Base-by-base conservation (phyloP, 176 grass and related monocot genomes). In the Bolboschoenus planiculmis region DNA sequence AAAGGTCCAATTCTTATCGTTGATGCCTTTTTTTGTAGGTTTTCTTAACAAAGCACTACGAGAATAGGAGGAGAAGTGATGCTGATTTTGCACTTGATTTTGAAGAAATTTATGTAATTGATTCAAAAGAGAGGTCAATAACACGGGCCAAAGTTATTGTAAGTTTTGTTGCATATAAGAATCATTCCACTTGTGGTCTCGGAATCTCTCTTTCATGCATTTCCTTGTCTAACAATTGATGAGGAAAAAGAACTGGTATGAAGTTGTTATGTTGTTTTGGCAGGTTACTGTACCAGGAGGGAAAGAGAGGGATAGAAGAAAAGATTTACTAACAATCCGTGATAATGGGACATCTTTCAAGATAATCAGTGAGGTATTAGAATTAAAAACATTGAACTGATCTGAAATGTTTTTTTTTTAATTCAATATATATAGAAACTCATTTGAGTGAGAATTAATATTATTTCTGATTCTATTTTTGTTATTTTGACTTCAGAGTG, bases 41-140 rank as follows among this genome's bases (percentile, higher is more conserved):
- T 84, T 98, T 98, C 86, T 87, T 98, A 80, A 98, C 89, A 24
- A 98, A 98, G 79, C 95, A 95, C 78, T 98, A 95, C 29, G 85
- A 88, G 85, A 98, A 95, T n/a, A 91, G 90, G 80, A 80, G 95
- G 21, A 78, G 79, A 63, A 83, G 86, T 70, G 92, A 94, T 57
- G 58, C 64, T 15, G 92, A 93, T 24, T 98, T 98, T 65, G 91
- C 93, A 37, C 95, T 95, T 85, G 95, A 98, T 90, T 95, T 98
- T 87, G 95, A 98, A 84, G 92, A 98, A 88, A 93, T 91, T 63
- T 97, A 97, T 89, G 92, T 88, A n/a, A 98, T 98, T 29, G 89
- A 95, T 66, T 98, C 92, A 6, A 93, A 93, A 91, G 85, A 93
- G 89, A 93, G 88, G 83, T 95, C 92, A 57, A 95, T 93, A 51